These are phyloP conservation scores for Rhizopogon rudus DNA, from an alignment of 768 basidiomycete species.

Conservation along the genomic window DNA sequence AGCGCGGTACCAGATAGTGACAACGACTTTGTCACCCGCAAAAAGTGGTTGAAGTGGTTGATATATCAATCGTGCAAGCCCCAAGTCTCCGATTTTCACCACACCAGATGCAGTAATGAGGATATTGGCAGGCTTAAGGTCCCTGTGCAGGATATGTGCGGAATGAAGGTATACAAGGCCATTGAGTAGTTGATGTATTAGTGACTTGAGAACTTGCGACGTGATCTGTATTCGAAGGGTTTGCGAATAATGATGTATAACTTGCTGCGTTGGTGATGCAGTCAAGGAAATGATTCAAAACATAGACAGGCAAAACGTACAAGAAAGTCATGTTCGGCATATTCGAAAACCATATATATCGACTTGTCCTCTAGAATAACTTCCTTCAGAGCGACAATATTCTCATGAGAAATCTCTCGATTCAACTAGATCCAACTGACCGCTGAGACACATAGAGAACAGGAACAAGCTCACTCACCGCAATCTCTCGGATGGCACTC, in stretches of 20 bases:
- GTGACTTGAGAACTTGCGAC: slow-evolving; percentile 79
- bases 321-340: slow-evolving; percentile 97
- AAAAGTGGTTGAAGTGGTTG: slow-evolving; percentile 90
- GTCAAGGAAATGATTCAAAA: not conserved
- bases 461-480: slow-evolving; percentile 59
- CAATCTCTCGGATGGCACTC: slow-evolving; percentile 95
- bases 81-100: slow-evolving; percentile 98
- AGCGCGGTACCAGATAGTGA: slow-evolving; percentile 99
- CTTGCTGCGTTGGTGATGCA: slow-evolving; percentile 58
- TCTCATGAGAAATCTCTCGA: slow-evolving; percentile 85
- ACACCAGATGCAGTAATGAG: slow-evolving; percentile 85
- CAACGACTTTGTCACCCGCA: slow-evolving; percentile 96
- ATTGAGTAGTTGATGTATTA: slow-evolving; percentile 91
- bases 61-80: slow-evolving; percentile 87
- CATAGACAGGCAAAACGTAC: slow-evolving; percentile 39
- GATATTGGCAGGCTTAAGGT: slow-evolving; percentile 98
- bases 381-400: slow-evolving; percentile 86
- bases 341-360: slow-evolving; percentile 99
- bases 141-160: slow-evolving; percentile 92
- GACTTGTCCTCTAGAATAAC: slow-evolving; percentile 98
- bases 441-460: not conserved
- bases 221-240: slow-evolving; percentile 76
- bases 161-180: slow-evolving; percentile 94
- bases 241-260: slow-evolving; percentile 97
- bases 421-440: slow-evolving; percentile 55